Evolutionary conservation across 495 filamentous ascomycete genomes (phyloP), one percentile per base, ranked within the genome.

Genomic region (Penicillium ucsense): DNA sequence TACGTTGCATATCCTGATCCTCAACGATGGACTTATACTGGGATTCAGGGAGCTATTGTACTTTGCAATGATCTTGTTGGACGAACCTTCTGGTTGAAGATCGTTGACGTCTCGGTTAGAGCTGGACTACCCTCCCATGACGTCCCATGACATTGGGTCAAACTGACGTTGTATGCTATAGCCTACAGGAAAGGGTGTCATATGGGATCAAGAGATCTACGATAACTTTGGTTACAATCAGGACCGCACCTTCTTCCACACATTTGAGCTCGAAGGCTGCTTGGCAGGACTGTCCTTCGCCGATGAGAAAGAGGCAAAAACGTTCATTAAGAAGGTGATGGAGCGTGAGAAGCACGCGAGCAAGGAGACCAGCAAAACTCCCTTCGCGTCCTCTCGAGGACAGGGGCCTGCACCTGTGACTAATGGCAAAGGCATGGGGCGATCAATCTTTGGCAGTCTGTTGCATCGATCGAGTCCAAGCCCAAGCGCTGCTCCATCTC

Each of bases 161-260:
- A 20, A 20, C 20, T 20, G 20, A 20, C 20, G 20, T 20, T 20
- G 20, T 20, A 20, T 20, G 8, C 20, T 48, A 40, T 43, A 94
- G 88, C 77, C 85, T 33, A 73, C 85, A 39, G 82, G 80, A 64
- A 80, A 84, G 55, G 92, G 94, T 41, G 94, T 98, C 29, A 84
- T 98, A 55, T 98, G 92, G 92, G 92, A 98, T 61, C 89, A 96
- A 68, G 92, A 98, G 64, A 84, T 97, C 54, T 97, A 90, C 63
- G 89, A 98, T 45, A 84, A 81, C 39, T 97, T 95, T 72, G 76
- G 75, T 35, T 98, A 97, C 68, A 92, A 95, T 61, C 88, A 92
- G 57, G 94, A 98, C 62, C 84, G 92, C 41, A 88, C 85, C 32
- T 98, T 96, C 65, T 97, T 98, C 68, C 90, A 97, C 63, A 87